Conservation (phyloP, 768 basidiomycete genomes). For the Trametes elegans region DNA sequence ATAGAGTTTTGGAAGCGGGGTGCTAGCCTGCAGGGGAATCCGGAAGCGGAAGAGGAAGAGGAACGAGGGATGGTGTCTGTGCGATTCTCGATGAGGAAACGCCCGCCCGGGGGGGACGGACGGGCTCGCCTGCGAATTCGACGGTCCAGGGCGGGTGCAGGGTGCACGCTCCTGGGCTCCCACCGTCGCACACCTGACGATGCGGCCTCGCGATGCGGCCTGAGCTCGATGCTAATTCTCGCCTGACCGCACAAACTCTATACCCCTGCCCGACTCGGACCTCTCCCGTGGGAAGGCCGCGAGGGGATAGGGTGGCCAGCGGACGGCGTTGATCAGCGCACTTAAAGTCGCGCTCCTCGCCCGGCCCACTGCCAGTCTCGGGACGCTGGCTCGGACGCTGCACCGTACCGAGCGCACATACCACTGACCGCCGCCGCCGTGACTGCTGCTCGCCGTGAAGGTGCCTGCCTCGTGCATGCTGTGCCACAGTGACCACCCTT, state of each 20-base stretch:
- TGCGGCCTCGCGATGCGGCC: too few species aligned
- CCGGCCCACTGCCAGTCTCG: too few species aligned
- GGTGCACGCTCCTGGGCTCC: neutral
- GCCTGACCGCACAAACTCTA: constrained; percentile 2
- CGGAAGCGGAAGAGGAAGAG: neutral
- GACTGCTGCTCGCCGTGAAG: neutral
- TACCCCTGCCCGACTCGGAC: too few species aligned
- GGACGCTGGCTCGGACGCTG: too few species aligned
- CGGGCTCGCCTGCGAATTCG: too few species aligned
- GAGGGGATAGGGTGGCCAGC: constrained; percentile 2
- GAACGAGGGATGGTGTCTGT: too few species aligned
- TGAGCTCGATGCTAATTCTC: constrained; percentile 8
- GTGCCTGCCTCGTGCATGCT: neutral
- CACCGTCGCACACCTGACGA: constrained; percentile 3
- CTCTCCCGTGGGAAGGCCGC: neutral
- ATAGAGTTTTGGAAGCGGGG: constrained; percentile 4
- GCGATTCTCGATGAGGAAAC: too few species aligned
- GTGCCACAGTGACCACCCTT: neutral
- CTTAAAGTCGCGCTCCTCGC: too few species aligned
- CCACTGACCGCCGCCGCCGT: neutral
- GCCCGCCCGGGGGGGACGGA: too few species aligned
- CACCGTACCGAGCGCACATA: too few species aligned
- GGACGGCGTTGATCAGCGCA: too few species aligned
- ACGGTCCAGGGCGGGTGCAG: neutral
- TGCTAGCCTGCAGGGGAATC: constrained; percentile 3